These are phyloP conservation scores for Cyclotella cryptica DNA, from an alignment of 108 stramenopile genomes.

Conservation along the genomic window DNA sequence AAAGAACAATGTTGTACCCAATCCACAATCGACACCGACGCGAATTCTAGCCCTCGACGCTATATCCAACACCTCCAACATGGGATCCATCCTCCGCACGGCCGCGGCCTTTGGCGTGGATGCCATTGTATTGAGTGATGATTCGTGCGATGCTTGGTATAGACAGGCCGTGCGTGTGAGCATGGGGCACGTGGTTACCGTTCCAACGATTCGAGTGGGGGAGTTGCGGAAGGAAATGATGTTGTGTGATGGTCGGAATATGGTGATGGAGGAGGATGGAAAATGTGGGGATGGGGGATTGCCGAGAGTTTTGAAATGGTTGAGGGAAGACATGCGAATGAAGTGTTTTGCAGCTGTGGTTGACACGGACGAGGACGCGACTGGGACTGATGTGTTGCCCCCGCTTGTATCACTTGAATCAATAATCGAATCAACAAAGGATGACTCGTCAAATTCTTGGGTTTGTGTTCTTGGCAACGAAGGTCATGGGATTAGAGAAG, in stretches of 20 bases:
- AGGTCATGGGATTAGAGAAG: constrained; percentile 67
- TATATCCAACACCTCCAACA: constrained; percentile 77
- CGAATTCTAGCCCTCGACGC: constrained; percentile 79
- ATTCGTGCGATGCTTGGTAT: constrained; percentile 85
- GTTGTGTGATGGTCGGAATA: constrained; percentile 14
- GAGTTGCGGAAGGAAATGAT: constrained; percentile 43
- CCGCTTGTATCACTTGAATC: constrained; percentile 45
- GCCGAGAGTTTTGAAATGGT: constrained; percentile 42
- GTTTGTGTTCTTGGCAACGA: constrained; percentile 82
- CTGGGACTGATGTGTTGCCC: constrained; percentile 16
- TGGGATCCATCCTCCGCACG: constrained; percentile 79
- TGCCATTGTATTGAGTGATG: constrained; percentile 73
- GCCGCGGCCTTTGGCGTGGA: constrained; percentile 76
- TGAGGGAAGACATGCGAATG: constrained; percentile 38
- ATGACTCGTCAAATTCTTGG: constrained; percentile 43
- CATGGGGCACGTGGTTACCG: constrained; percentile 78
- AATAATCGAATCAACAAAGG: constrained; percentile 7
- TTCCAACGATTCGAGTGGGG: constrained; percentile 66
- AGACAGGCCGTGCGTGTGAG: constrained; percentile 72
- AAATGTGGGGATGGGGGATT: constrained; percentile 19
- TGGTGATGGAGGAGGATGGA: constrained; percentile 3
- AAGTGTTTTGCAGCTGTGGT: constrained; percentile 73
- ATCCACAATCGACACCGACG: neutral
- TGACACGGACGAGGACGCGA: constrained; percentile 46
- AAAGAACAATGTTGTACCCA: neutral